Conservation (phyloP, 2,329 filamentous ascomycete genomes). For the Mycosphaerella arachidis region DNA sequence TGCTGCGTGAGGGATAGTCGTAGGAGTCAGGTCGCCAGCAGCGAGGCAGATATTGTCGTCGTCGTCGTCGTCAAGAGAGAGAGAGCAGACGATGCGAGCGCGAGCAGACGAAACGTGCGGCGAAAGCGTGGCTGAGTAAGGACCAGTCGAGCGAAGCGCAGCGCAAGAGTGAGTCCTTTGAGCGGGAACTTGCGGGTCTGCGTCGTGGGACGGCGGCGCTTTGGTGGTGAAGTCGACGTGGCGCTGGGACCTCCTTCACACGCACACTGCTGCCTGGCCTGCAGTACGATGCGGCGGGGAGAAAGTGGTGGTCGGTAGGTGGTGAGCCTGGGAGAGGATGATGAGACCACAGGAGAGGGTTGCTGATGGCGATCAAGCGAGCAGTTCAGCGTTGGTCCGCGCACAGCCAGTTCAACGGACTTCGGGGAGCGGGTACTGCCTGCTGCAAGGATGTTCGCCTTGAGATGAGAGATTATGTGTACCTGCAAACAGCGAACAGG, state of each 20-base stretch:
- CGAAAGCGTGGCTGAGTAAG: background rate
- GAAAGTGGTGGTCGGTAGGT: background rate
- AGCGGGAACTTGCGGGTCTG: background rate
- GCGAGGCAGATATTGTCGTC: background rate
- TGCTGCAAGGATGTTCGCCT: background rate
- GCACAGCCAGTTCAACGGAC: background rate
- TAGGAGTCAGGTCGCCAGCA: background rate
- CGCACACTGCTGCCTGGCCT: constrained; percentile 3
- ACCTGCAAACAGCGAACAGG: background rate
- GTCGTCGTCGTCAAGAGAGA: background rate
- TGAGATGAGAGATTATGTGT: background rate
- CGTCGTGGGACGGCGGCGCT: background rate
- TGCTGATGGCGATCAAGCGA: background rate
- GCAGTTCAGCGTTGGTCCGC: too few species aligned
- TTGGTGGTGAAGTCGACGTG: background rate
- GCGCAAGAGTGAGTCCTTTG: background rate
- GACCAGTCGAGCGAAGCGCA: background rate
- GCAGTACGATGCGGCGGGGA: constrained; percentile 2
- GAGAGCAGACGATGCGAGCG: background rate
- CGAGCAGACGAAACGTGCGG: background rate
- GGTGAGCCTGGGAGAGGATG: background rate
- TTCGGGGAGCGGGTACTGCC: background rate
- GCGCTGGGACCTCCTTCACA: background rate
- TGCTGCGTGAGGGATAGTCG: background rate
- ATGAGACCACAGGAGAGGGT: background rate